phyloP scores from a whole-genome alignment of 495 filamentous ascomycete genomes.

The Extremus antarcticus region DNA sequence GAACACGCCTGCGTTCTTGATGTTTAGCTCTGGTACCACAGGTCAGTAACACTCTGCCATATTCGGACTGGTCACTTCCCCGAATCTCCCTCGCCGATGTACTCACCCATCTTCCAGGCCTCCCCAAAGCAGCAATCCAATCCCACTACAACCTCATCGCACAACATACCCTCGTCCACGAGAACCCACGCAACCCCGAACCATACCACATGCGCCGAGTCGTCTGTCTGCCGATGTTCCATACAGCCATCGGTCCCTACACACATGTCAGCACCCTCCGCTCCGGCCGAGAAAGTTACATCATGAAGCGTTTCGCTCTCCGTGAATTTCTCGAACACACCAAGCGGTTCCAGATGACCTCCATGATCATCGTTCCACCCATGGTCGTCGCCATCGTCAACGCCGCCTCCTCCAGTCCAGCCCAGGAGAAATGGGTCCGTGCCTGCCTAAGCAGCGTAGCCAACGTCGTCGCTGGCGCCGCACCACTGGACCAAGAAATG shows the following conservation, averaged over 20 bases:
- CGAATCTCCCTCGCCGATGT: not conserved
- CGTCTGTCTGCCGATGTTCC: conserved; percentile 11
- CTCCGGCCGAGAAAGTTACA: conserved; percentile 6
- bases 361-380: conserved; percentile 13
- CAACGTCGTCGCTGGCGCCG: conserved; percentile 2
- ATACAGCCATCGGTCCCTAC: conserved; percentile 5
- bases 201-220: conserved; percentile 2
- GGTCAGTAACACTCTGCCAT: conserved; percentile 7
- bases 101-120: not conserved
- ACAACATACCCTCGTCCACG: conserved; percentile 11
- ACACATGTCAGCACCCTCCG: conserved; percentile 1
- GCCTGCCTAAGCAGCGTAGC: not conserved
- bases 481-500: conserved; percentile 7
- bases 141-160: conserved; percentile 21
- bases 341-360: conserved; percentile 11
- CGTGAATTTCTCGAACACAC: not conserved
- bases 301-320: conserved; percentile 16
- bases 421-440: not conserved
- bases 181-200: not conserved
- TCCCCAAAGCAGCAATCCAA: conserved; percentile 20
- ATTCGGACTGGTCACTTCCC: too few relatives aligned
- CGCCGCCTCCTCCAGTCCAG: not conserved
- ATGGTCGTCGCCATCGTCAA: conserved; percentile 17
- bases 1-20: conserved; percentile 2
- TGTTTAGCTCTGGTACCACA: conserved; percentile 20